Evolutionary conservation across 148 eudicot genomes (phyloP).

Genomic region (Hydrangea macrophylla): DNA sequence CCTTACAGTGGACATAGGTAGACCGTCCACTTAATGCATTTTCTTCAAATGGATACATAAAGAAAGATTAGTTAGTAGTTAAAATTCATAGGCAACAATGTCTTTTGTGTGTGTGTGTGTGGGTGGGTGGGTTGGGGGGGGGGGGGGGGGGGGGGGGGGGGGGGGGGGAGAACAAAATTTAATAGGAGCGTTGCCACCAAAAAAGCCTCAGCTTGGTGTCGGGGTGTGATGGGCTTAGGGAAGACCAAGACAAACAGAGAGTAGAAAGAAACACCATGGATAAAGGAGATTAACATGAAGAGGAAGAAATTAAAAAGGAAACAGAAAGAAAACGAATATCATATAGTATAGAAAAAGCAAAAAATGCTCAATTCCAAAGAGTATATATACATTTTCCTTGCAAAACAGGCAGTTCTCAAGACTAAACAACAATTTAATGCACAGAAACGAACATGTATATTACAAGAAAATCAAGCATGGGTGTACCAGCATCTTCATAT

Average conservation of each 20-base stretch:
- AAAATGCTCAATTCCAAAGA: too few species aligned
- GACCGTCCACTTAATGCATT: conserved; percentile 57
- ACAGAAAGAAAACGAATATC: neutral
- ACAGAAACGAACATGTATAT: neutral
- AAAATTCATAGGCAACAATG: neutral
- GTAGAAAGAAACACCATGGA: too few species aligned
- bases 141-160: too few species aligned
- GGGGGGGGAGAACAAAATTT: too few species aligned
- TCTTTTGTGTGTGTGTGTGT: too few species aligned
- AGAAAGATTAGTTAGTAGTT: neutral
- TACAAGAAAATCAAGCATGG: neutral
- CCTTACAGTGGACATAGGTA: conserved; percentile 96
- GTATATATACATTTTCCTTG: neutral
- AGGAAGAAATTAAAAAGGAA: too few species aligned
- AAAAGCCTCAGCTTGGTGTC: too few species aligned
- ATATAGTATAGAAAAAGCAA: neutral
- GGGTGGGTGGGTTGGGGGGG: too few species aligned
- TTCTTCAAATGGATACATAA: conserved; percentile 29
- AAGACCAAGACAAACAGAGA: too few species aligned
- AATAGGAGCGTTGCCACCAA: too few species aligned
- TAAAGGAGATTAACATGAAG: too few species aligned
- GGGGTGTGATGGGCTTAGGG: too few species aligned
- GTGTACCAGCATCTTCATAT: neutral
- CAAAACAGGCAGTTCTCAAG: neutral
- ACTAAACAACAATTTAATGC: neutral